Conservation (phyloP, 2,329 filamentous ascomycete species). For the Hypoxylon sp. region DNA sequence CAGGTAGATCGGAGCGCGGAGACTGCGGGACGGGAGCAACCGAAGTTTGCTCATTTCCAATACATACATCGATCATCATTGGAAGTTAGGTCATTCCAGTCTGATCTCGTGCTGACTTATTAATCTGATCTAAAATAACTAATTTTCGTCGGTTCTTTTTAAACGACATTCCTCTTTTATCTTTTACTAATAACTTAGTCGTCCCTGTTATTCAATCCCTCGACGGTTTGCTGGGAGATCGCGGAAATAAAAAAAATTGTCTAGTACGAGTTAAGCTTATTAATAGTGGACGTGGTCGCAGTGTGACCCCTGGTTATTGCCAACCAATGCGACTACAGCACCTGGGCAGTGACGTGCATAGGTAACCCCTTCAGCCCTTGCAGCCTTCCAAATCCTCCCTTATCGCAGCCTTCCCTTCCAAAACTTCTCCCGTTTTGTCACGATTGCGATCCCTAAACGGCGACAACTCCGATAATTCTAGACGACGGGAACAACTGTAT, state of each 20-base stretch:
- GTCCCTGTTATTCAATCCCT: background rate
- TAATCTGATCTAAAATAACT: slow-evolving; percentile 13
- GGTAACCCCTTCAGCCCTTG: background rate
- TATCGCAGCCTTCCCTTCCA: slow-evolving; percentile 22
- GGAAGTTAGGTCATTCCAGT: background rate
- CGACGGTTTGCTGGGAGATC: background rate
- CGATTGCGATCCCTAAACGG: slow-evolving; percentile 23
- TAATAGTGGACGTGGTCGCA: slow-evolving; percentile 1
- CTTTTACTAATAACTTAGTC: background rate
- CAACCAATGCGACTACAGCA: slow-evolving; percentile 37
- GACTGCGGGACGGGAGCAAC: slow-evolving; percentile 32
- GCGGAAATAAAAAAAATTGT: background rate
- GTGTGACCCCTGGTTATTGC: background rate
- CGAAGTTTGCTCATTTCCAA: slow-evolving; percentile 41
- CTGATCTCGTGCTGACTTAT: slow-evolving; percentile 7
- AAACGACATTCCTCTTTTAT: background rate
- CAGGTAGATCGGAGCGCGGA: slow-evolving; percentile 15
- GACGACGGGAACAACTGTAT: slow-evolving; percentile 14
- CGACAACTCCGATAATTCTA: slow-evolving; percentile 11
- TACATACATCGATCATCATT: slow-evolving; percentile 16
- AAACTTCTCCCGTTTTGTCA: slow-evolving; percentile 19
- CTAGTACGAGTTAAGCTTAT: slow-evolving; percentile 3
- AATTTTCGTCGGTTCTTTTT: background rate
- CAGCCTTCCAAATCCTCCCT: slow-evolving; percentile 19
- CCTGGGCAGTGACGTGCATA: slow-evolving; percentile 38